Base-by-base conservation (phyloP, 495 filamentous ascomycete genomes). In the Cryomyces minteri region DNA sequence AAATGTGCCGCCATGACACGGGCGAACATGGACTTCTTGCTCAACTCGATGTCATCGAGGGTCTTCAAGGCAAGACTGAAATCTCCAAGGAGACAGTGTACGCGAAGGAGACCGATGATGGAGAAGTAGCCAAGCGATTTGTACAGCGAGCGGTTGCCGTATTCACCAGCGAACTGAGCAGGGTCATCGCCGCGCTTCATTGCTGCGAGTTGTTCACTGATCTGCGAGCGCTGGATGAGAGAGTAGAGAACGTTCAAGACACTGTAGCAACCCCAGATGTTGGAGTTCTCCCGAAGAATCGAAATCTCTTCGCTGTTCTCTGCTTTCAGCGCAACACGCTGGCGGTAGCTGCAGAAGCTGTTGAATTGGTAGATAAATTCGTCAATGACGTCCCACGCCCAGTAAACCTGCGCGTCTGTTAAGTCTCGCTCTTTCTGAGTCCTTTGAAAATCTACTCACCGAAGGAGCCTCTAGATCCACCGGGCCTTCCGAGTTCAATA, bases 361-460 rank as follows among this genome's bases (percentile, higher is more conserved):
- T 98, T 95, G 72, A 98, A 98, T 64, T 98, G 90, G 72, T 98
- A 98, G 66, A 98, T 96, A 68, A 98, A 98, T 60, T 98, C 90
- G 58, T 98, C 90, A 64, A 98, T 96, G 48, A 95, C 92, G 67
- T 98, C 90, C 90, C 92, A 98, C 12, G 90, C 92, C 90, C 90
- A 98, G 69, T 86, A 94, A 66, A 94, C 88, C 90, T 98, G 65
- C 34, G 1, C 40, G 47, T n/a, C 34, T 31, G 43, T 37, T 39
- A 25, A 48, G 48, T 33, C 25, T 5, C 1, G 43, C 25, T 6
- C 5, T 9, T 30, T 4, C 25, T 31, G 25, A 41, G 12, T 10
- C 9, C 10, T 31, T 29, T 34, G 11, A 10, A 43, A 5, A 25
- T 37, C 5, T 9, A 9, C 64, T 52, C 51, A 95, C 90, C 59